These are phyloP conservation scores for Cyberlindnera veronae DNA, from an alignment of 805 yeast genomes.

Conservation along the genomic window DNA sequence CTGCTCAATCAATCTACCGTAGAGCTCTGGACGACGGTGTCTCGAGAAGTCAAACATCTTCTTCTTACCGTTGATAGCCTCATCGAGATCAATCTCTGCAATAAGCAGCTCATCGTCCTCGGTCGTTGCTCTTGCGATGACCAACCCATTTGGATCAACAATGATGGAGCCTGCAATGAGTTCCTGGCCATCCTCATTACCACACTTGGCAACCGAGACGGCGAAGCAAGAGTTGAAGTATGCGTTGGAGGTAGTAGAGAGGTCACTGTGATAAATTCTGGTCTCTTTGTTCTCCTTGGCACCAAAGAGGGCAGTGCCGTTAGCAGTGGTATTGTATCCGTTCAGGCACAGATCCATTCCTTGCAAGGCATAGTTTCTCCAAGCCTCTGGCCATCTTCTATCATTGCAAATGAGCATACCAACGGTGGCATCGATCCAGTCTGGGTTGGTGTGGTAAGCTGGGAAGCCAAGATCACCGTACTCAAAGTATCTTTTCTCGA, in stretches of 20 bases:
- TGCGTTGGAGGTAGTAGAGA: conserved; percentile 33
- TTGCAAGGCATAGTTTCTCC: conserved; percentile 38
- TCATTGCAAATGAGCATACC: conserved; percentile 40
- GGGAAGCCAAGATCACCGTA: conserved; percentile 36
- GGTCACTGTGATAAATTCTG: conserved; percentile 33
- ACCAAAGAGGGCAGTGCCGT: conserved; percentile 34
- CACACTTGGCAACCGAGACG: conserved; percentile 35
- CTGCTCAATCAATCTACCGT: conserved; percentile 28
- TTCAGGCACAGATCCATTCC: conserved; percentile 37
- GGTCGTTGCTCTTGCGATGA: conserved; percentile 33
- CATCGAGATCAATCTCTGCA: conserved; percentile 36
- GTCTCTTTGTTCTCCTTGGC: conserved; percentile 30
- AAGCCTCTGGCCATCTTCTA: conserved; percentile 41
- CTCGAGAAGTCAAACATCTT: conserved; percentile 36
- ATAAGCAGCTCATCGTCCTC: conserved; percentile 33
- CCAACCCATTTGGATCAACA: conserved; percentile 35
- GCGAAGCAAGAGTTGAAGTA: conserved; percentile 35
- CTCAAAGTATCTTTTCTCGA: conserved; percentile 37
- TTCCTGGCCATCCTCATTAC: conserved; percentile 36
- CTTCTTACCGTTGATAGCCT: conserved; percentile 32
- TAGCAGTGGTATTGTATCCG: conserved; percentile 37
- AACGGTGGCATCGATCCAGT: conserved; percentile 34
- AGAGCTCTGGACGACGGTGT: conserved; percentile 36
- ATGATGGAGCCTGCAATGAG: conserved; percentile 35
- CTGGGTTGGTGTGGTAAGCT: conserved; percentile 33